Conservation (phyloP, 1,284 basidiomycete genomes). For the Papiliotrema terrestris region DNA sequence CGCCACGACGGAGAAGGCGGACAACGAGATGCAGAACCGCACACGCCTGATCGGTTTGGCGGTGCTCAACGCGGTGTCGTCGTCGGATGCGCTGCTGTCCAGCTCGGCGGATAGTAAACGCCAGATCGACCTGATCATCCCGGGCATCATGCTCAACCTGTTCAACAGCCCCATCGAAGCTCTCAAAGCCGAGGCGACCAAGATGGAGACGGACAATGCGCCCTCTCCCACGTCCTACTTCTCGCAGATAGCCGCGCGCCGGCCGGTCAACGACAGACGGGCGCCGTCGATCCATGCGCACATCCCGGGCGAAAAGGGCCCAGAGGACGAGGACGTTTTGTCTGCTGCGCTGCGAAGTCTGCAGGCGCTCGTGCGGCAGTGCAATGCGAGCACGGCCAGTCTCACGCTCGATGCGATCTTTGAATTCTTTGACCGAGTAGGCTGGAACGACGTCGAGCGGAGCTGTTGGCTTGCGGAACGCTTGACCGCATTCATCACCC, state of each 20-base stretch:
- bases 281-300: slow-evolving; percentile 84
- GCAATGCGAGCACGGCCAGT: slow-evolving; percentile 67
- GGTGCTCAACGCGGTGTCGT: slow-evolving; percentile 73
- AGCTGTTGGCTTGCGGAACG: slow-evolving; percentile 79
- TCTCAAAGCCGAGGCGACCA: slow-evolving; percentile 64
- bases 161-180: slow-evolving; percentile 60
- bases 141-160: slow-evolving; percentile 68
- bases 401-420: slow-evolving; percentile 68
- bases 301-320: slow-evolving; percentile 81
- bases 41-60: slow-evolving; percentile 81
- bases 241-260: slow-evolving; percentile 67
- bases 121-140: slow-evolving; percentile 70
- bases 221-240: slow-evolving; percentile 61
- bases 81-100: slow-evolving; percentile 79
- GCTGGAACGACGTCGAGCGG: slow-evolving; percentile 71
- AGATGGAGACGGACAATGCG: slow-evolving; percentile 63
- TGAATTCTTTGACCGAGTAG: slow-evolving; percentile 61
- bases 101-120: slow-evolving; percentile 68
- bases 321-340: slow-evolving; percentile 68
- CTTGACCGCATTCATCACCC: slow-evolving; percentile 76
- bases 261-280: slow-evolving; percentile 69
- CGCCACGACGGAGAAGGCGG: slow-evolving; percentile 20
- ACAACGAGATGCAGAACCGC: slow-evolving; percentile 52
- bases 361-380: slow-evolving; percentile 69
- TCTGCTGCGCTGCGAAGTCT: slow-evolving; percentile 69